These are phyloP conservation scores for Suillus brevipes DNA, from an alignment of 768 basidiomycete species.

Conservation along the genomic window DNA sequence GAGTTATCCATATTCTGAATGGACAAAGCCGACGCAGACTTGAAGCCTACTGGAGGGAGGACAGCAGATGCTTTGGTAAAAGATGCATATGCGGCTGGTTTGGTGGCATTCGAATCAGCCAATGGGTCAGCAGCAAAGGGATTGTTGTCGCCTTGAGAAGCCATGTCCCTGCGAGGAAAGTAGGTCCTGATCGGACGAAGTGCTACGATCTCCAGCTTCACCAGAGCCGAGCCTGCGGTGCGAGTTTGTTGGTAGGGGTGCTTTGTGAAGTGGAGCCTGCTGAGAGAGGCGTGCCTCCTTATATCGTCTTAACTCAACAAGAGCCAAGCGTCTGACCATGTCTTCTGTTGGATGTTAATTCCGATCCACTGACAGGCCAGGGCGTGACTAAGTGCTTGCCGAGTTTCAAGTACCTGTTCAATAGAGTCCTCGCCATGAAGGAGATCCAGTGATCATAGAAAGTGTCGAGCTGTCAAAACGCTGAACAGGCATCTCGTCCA, in stretches of 20 bases:
- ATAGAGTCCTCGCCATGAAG: slow-evolving; percentile 87
- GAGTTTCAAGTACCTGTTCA: slow-evolving; percentile 89
- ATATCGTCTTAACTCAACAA: slow-evolving; percentile 61
- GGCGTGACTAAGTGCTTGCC: slow-evolving; percentile 83
- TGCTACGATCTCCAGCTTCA: neutral
- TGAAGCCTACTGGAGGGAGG: neutral
- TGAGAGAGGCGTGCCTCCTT: slow-evolving; percentile 48
- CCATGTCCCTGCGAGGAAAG: slow-evolving; percentile 1
- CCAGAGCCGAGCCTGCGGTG: neutral
- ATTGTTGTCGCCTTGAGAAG: slow-evolving; percentile 20
- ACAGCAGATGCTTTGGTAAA: slow-evolving; percentile 21
- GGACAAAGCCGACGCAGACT: slow-evolving; percentile 1
- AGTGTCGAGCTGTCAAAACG: slow-evolving; percentile 86
- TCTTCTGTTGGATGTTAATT: slow-evolving; percentile 91
- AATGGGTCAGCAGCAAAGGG: slow-evolving; percentile 18
- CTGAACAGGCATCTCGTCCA: slow-evolving; percentile 81
- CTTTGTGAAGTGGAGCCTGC: neutral
- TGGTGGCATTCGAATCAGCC: neutral
- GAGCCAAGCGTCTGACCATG: slow-evolving; percentile 96
- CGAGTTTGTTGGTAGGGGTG: neutral
- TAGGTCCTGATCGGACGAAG: neutral
- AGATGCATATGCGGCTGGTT: slow-evolving; percentile 17
- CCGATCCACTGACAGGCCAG: slow-evolving; percentile 97
- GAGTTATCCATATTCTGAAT: slow-evolving; percentile 8
- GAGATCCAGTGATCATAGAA: slow-evolving; percentile 78